These are phyloP conservation scores for Bipolaris victoriae DNA, from an alignment of 2,329 filamentous ascomycete species.

Conservation along the genomic window DNA sequence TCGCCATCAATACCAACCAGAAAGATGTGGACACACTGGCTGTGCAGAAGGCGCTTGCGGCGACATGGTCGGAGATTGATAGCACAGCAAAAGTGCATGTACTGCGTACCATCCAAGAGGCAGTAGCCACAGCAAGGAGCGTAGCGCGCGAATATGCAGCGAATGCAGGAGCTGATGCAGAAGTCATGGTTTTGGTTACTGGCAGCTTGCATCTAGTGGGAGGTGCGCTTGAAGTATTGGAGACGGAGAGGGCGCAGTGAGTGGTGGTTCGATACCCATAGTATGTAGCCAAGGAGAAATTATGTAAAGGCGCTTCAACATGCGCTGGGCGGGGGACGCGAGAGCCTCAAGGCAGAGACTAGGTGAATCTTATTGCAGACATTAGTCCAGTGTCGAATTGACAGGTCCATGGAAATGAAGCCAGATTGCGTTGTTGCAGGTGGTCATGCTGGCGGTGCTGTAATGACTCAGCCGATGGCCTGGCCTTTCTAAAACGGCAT, in stretches of 20 bases:
- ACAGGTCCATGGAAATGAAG: background rate
- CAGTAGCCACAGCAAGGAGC: conserved; percentile 63
- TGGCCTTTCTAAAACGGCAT: background rate
- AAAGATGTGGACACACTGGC: conserved; percentile 63
- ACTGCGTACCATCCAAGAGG: conserved; percentile 70
- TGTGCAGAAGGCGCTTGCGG: conserved; percentile 72
- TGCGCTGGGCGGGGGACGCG: background rate
- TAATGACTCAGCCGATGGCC: background rate
- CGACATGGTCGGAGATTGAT: conserved; percentile 59
- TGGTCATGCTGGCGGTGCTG: background rate
- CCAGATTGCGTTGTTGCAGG: too few species aligned
- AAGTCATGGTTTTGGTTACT: conserved; percentile 73
- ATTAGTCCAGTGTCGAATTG: background rate
- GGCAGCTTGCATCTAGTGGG: conserved; percentile 87
- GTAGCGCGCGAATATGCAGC: conserved; percentile 42
- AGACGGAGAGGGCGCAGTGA: conserved; percentile 43
- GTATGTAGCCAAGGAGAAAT: conserved; percentile 13
- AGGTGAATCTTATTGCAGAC: background rate
- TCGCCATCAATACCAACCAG: conserved; percentile 66
- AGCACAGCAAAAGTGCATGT: conserved; percentile 60
- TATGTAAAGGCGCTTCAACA: conserved; percentile 31
- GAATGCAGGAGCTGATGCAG: conserved; percentile 40
- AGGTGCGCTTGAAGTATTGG: conserved; percentile 75
- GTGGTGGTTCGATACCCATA: conserved; percentile 24
- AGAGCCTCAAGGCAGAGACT: background rate